Conservation (phyloP, 2,329 filamentous ascomycete species). For the Botrytis sinoallii region DNA sequence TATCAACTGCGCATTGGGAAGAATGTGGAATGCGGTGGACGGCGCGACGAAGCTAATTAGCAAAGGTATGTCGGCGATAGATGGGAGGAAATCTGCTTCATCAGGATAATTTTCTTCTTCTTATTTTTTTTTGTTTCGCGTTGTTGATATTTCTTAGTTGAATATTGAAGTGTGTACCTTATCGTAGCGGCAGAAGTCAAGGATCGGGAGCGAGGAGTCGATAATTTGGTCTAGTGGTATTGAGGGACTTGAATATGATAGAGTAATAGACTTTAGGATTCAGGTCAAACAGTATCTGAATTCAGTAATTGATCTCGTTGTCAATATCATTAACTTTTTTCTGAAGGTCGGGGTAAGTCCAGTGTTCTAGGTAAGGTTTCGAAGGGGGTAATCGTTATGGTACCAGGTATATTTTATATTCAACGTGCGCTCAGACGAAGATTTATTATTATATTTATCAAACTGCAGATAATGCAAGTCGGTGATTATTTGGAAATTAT, state of each 20-base stretch:
- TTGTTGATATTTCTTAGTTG: not conserved
- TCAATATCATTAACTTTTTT: conserved; percentile 9
- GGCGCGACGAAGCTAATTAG: not conserved
- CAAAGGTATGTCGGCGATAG: conserved; percentile 11
- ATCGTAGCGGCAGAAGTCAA: not conserved
- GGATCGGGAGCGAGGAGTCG: conserved; percentile 2
- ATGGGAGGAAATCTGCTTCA: conserved; percentile 6
- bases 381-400: conserved; percentile 11
- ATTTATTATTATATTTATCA: not conserved
- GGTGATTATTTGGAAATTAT: not conserved
- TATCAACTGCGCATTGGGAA: conserved; percentile 20
- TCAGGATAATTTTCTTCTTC: not conserved
- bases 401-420: not conserved
- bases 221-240: not conserved
- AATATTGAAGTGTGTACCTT: not conserved
- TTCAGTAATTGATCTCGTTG: conserved; percentile 1
- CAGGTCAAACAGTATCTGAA: not conserved
- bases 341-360: not conserved
- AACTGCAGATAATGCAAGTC: not conserved
- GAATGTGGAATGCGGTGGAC: conserved; percentile 10
- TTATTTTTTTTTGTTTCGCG: not conserved
- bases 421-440: not conserved
- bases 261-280: not conserved
- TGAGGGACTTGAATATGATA: not conserved
- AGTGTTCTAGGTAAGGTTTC: not conserved